phyloP scores from a whole-genome alignment of 192 early-diverging fungal species.

The Helicostylum pulchrum region DNA sequence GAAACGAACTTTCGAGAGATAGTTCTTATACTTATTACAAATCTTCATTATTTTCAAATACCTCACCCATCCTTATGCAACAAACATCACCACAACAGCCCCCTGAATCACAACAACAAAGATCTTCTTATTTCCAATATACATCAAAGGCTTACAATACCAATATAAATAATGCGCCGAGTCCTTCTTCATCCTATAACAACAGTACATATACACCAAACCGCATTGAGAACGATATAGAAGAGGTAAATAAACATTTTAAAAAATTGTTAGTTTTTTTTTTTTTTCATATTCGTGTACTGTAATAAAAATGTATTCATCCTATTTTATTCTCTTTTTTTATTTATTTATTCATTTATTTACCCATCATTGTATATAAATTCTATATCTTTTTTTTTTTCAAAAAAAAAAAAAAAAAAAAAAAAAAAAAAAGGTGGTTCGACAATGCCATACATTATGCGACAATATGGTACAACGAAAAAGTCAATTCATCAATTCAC shows the following conservation, averaged over 20 bases:
- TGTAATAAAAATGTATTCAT: not conserved
- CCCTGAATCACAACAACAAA: not conserved
- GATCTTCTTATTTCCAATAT: constrained; percentile 6
- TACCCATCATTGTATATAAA: no score
- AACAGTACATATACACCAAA: not conserved
- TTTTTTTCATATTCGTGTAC: not conserved
- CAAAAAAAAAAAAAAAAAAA: no score
- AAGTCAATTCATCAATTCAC: constrained; percentile 5
- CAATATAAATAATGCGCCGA: not conserved
- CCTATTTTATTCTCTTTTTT: not conserved
- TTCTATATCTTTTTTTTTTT: not conserved
- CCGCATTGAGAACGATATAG: constrained; percentile 14
- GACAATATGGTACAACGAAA: constrained; percentile 24
- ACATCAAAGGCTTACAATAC: not conserved
- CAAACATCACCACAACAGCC: not conserved
- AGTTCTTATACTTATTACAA: constrained; percentile 1
- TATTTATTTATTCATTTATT: not conserved
- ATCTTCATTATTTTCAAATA: not conserved
- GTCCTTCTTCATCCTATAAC: not conserved
- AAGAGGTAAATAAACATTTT: constrained; percentile 10
- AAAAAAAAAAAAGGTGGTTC: constrained; percentile 13
- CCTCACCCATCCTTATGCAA: constrained; percentile 1
- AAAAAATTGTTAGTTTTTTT: no score
- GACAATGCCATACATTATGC: constrained; percentile 18
- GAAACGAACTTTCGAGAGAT: constrained; percentile 1